These are phyloP conservation scores for Cinnamomum chago DNA, from an alignment of 164 flowering plant species.

Conservation along the genomic window DNA sequence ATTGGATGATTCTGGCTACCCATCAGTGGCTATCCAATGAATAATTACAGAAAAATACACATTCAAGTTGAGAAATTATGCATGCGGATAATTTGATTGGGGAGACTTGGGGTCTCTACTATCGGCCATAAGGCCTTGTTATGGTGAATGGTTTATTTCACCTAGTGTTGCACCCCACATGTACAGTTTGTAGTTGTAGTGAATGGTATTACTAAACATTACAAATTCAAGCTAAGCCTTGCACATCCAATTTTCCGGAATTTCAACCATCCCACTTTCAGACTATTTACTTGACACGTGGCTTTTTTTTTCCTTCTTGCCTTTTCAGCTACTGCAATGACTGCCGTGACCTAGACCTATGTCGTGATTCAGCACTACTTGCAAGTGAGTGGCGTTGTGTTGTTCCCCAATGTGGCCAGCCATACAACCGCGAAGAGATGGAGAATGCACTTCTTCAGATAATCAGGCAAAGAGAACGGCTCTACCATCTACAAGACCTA, in stretches of 20 bases:
- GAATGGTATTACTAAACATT: too few relatives aligned
- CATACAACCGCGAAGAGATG: slow-evolving; percentile 78
- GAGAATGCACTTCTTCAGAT: slow-evolving; percentile 91
- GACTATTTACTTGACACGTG: background rate
- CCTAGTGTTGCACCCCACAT: background rate
- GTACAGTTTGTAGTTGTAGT: background rate
- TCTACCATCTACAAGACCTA: slow-evolving; percentile 87
- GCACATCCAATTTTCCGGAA: too few relatives aligned
- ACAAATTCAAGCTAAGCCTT: too few relatives aligned
- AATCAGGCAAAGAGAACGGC: slow-evolving; percentile 81
- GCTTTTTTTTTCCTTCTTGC: background rate
- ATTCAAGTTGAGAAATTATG: background rate
- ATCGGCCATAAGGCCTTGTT: too few relatives aligned
- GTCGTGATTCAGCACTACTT: slow-evolving; percentile 65
- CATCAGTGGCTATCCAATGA: background rate
- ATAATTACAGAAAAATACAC: background rate
- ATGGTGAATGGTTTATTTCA: too few relatives aligned
- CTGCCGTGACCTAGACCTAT: slow-evolving; percentile 85
- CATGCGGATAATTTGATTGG: background rate
- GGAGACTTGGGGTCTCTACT: background rate
- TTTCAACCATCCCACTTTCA: too few relatives aligned
- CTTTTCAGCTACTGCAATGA: slow-evolving; percentile 82
- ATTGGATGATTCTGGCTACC: background rate
- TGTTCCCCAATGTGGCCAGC: slow-evolving; percentile 94
- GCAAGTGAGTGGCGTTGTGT: slow-evolving; percentile 82